Evolutionary conservation across 192 early-diverging fungal genomes (phyloP), one percentile per base, ranked within the genome.

Genomic region (Chytriomyces hyalinus): DNA sequence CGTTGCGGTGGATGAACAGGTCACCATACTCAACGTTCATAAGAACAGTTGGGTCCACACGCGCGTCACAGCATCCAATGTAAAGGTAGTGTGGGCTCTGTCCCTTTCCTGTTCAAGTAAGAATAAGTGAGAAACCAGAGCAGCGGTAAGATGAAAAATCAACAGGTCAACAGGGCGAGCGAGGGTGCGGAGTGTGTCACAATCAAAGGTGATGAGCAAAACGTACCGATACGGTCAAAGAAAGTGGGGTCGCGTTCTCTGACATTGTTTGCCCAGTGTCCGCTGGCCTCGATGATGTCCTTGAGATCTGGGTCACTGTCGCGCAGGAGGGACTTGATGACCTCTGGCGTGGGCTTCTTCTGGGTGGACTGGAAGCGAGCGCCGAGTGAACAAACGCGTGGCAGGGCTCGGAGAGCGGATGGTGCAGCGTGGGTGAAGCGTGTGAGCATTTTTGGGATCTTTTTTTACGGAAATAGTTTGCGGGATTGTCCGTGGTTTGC

Each of bases 1-100:
- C 95, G 84, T 96, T 97, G 71, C 96, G 88, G 84, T 95, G 94
- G 26, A 97, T 92, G 80, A 96, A 96, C 45, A 97, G 85, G 76
- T 96, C 93, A n/a, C 95, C 95, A n/a, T 89, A 91, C 36, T 83
- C 43, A 4, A 84, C 51, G 53, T 76, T 77, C 70, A 83, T 83
- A 1, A 84, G 66, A 13, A 72, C 70, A 6, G 80, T 81, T 28
- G 83, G 82, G 36, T 78, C 74, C n/a, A 84, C 78, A 48, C 83
- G 74, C 17, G 83, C 84, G 70, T 84, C 83, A 49, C 78, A 84
- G 66, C 83, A 84, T 10, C 83, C 83, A 62, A 84, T 72, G 75
- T 80, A 83, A 0, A 83, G 70, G 49, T 79, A 75, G 46, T 75
- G 61, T 24, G 81, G 81, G 26, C 22, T 50, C 68, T 82, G 81